Evolutionary conservation across 805 yeast species (phyloP).

Genomic region (Spathaspora girioi): DNA sequence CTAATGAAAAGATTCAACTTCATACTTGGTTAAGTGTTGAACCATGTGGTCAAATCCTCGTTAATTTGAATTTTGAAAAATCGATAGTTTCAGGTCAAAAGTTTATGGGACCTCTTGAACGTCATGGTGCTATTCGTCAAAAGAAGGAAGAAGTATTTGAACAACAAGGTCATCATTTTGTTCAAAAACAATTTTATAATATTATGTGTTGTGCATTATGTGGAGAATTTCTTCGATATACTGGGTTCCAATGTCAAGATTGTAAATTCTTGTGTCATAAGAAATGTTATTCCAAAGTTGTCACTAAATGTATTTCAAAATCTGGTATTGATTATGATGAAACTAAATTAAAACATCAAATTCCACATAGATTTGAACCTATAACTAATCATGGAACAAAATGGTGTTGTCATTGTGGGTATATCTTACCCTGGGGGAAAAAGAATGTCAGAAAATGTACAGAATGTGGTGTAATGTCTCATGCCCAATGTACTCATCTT

Average conservation of each 20-base stretch:
- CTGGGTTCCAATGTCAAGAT: conserved; percentile 85
- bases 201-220: conserved; percentile 97
- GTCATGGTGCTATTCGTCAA: conserved; percentile 97
- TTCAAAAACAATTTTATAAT: conserved; percentile 90
- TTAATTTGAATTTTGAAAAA: conserved; percentile 78
- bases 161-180: conserved; percentile 96
- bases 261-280: conserved; percentile 78
- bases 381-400: conserved; percentile 90
- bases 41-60: conserved; percentile 86
- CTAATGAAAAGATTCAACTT: conserved; percentile 35
- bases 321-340: conserved; percentile 75
- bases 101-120: conserved; percentile 50
- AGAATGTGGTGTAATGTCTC: conserved; percentile 94
- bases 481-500: conserved; percentile 84
- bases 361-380: conserved; percentile 96
- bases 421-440: conserved; percentile 90
- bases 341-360: conserved; percentile 85
- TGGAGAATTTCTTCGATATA: conserved; percentile 87
- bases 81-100: conserved; percentile 32
- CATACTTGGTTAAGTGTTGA: conserved; percentile 89
- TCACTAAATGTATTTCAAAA: conserved; percentile 79
- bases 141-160: conserved; percentile 88
- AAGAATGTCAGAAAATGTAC: conserved; percentile 89
- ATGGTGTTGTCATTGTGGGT: conserved; percentile 99
- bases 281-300: conserved; percentile 76